Base-by-base conservation (phyloP, 495 filamentous ascomycete genomes). In the Penicillium argentinense region DNA sequence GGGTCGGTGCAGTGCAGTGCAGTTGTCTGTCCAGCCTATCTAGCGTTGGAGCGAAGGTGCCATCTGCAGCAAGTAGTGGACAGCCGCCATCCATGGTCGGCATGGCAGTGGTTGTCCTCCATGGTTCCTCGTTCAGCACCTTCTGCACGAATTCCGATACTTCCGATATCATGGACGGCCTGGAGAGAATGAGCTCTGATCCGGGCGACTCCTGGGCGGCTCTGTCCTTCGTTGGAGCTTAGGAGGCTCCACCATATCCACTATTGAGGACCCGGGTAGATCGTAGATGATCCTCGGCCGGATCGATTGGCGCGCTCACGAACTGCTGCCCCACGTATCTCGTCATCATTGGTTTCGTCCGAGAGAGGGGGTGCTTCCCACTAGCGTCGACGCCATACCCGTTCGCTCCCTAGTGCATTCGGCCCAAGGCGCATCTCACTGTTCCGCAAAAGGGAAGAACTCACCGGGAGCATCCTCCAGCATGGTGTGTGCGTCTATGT, bases 181-280 rank as follows among this genome's bases (percentile, higher is more conserved):
- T n/a, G n/a, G n/a, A n/a, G n/a, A n/a, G n/a, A n/a, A n/a, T n/a
- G n/a, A n/a, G n/a, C n/a, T 26, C 25, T 26, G 5, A 26, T 26
- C 25, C 11, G 25, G 25, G 5, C 5, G 5, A 26, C 25, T 26
- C 5, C 33, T 21, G 16, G 33, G 33, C 33, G 29, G 36, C 28
- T 56, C 39, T 47, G 23, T 43, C 39, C 42, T 32, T 7, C 18
- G 38, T 16, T 45, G 38, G 51, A 25, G 13, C 39, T 16, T 36
- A 42, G 24, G 21, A 8, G 39, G 42, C 33, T 47, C 49, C 49
- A 53, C 44, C 28, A 43, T 24, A 49, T 54, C 59, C 56, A 51
- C 60, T 57, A 58, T 60, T 58, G 60, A 61, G 54, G 57, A 60
- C 57, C 60, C 53, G 54, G 57, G 53, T 13, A 57, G 60, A 63